Conservation (phyloP, 1,284 basidiomycete species). For the Rhizoctonia solani region DNA sequence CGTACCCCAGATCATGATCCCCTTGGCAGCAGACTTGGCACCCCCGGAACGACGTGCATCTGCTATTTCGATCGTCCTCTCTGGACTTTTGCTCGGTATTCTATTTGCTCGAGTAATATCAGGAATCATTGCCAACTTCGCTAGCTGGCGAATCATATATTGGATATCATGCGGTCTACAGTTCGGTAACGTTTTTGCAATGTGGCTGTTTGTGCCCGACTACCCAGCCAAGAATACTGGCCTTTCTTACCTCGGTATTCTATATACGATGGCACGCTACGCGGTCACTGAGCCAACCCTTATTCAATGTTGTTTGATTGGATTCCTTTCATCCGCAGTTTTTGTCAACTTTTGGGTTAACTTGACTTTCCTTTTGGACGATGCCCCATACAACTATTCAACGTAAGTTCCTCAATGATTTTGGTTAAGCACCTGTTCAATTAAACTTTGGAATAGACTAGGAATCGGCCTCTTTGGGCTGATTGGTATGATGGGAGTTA, state of each 20-base stretch:
- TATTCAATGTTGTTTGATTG: constrained; percentile 63
- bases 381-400: constrained; percentile 65
- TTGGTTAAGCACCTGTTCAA: neutral
- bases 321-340: constrained; percentile 59
- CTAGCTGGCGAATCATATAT: constrained; percentile 66
- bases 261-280: constrained; percentile 70
- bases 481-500: constrained; percentile 69
- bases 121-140: constrained; percentile 66
- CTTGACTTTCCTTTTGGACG: constrained; percentile 70
- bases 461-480: constrained; percentile 73
- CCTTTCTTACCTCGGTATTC: constrained; percentile 62
- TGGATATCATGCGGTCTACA: constrained; percentile 67
- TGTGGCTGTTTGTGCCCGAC: constrained; percentile 67
- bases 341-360: constrained; percentile 72
- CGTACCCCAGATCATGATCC: constrained; percentile 54
- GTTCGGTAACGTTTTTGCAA: constrained; percentile 53
- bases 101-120: constrained; percentile 69
- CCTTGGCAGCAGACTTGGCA: constrained; percentile 68
- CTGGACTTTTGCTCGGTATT: constrained; percentile 70
- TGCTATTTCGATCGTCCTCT: constrained; percentile 67
- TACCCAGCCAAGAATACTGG: constrained; percentile 63
- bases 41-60: constrained; percentile 63
- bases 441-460: constrained; percentile 49
- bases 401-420: constrained; percentile 54
- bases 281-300: constrained; percentile 69